Evolutionary conservation across 1,284 basidiomycete genomes (phyloP).

Genomic region (Bjerkandera adusta): DNA sequence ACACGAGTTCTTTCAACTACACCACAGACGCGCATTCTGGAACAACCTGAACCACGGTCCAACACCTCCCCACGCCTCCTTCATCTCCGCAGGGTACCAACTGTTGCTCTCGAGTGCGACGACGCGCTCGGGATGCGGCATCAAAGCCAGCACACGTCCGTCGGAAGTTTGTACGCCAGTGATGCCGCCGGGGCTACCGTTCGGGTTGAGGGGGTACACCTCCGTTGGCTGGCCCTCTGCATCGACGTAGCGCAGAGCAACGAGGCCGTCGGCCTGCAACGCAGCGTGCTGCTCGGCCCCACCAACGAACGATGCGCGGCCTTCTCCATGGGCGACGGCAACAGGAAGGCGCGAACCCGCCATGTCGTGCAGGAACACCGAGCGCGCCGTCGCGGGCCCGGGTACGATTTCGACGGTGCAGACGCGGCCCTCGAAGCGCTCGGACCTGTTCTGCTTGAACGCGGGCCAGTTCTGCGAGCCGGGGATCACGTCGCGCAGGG

Average conservation of each 20-base stretch:
- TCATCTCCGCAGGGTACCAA: constrained; percentile 70
- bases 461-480: constrained; percentile 86
- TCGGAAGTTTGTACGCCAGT: constrained; percentile 86
- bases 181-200: constrained; percentile 86
- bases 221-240: constrained; percentile 63
- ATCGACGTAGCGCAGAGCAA: constrained; percentile 81
- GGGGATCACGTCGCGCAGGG: constrained; percentile 85
- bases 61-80: constrained; percentile 59
- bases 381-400: constrained; percentile 50
- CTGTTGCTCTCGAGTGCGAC: constrained; percentile 78
- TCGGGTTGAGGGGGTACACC: constrained; percentile 92
- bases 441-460: constrained; percentile 89
- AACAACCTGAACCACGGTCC: constrained; percentile 97
- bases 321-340: constrained; percentile 96
- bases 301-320: constrained; percentile 76
- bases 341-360: constrained; percentile 85
- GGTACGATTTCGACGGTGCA: constrained; percentile 78
- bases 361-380: constrained; percentile 91
- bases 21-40: constrained; percentile 82
- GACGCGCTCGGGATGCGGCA: constrained; percentile 94
- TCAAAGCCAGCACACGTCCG: constrained; percentile 89
- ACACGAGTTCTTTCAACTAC: too few species aligned
- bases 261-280: constrained; percentile 50
- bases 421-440: constrained; percentile 89
- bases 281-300: constrained; percentile 37